phyloP scores from a whole-genome alignment of 2,329 filamentous ascomycete genomes.

The Botryotinia globosa region DNA sequence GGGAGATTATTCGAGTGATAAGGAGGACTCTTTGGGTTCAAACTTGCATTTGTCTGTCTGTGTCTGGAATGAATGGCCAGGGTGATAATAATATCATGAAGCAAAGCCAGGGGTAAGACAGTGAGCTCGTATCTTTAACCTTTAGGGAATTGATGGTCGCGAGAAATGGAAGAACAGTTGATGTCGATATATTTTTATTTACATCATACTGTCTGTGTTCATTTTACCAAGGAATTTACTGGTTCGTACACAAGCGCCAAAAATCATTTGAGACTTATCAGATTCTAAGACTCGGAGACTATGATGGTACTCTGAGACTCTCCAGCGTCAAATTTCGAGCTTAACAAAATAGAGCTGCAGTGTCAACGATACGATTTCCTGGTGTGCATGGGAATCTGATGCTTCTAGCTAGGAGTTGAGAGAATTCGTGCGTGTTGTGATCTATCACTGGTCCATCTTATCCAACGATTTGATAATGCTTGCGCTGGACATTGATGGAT shows the following conservation, averaged over 20 bases:
- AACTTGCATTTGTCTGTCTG: neutral
- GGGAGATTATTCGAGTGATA: neutral
- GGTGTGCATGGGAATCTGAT: neutral
- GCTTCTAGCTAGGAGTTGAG: neutral
- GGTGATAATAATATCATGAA: neutral
- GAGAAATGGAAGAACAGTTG: neutral
- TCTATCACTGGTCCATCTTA: neutral
- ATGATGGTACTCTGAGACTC: neutral
- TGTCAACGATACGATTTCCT: neutral
- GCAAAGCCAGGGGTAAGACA: neutral
- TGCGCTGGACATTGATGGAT: neutral
- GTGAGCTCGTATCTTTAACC: neutral
- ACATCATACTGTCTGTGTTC: neutral
- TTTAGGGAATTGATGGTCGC: neutral
- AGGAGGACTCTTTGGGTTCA: neutral
- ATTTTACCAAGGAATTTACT: neutral
- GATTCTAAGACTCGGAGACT: neutral
- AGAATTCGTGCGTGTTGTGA: neutral
- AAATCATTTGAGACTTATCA: neutral
- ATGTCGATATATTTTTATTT: neutral
- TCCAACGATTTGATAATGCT: conserved; percentile 9
- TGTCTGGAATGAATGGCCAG: neutral
- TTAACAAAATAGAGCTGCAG: neutral
- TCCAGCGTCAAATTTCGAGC: neutral
- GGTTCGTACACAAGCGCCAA: neutral